A percentile compares a stretch with the other conserved stretches of the same genome.
phyloP scores from a whole-genome alignment of 768 basidiomycete genomes.

The Roridomyces roridus region DNA sequence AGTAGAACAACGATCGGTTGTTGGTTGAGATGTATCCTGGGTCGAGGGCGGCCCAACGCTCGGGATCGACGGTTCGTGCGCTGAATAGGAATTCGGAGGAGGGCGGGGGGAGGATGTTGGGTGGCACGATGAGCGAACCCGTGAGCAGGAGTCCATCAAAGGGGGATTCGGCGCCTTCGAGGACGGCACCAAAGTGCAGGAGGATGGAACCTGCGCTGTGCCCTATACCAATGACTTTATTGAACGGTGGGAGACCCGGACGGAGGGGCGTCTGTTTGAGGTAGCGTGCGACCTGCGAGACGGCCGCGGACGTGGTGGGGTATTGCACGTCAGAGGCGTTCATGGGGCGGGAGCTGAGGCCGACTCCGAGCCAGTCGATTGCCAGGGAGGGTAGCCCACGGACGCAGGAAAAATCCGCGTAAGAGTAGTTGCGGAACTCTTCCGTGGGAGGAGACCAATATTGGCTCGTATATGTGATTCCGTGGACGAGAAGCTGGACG shows the following conservation, averaged over 20 bases:
- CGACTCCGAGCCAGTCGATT: neutral
- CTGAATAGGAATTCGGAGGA: neutral
- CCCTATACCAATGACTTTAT: neutral
- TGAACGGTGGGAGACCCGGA: neutral
- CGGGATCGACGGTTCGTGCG: neutral
- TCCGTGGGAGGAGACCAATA: no score
- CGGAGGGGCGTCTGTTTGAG: neutral
- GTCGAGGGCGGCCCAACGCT: slow-evolving; percentile 1
- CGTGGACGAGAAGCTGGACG: neutral
- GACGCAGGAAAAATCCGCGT: neutral
- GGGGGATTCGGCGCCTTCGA: neutral
- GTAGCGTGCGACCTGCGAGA: neutral
- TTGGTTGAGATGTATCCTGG: neutral
- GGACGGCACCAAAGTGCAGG: neutral
- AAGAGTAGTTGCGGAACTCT: no score
- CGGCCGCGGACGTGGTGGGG: neutral
- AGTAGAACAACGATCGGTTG: neutral
- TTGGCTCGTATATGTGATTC: neutral
- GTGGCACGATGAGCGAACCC: neutral
- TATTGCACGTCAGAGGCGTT: neutral
- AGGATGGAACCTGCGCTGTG: neutral
- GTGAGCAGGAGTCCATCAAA: neutral
- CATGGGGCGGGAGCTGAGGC: neutral
- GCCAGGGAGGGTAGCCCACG: neutral
- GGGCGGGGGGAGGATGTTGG: neutral